Evolutionary conservation across 2,329 filamentous ascomycete genomes (phyloP), one percentile per base, ranked within the genome.

Genomic region (Pestalotiopsis sp.): DNA sequence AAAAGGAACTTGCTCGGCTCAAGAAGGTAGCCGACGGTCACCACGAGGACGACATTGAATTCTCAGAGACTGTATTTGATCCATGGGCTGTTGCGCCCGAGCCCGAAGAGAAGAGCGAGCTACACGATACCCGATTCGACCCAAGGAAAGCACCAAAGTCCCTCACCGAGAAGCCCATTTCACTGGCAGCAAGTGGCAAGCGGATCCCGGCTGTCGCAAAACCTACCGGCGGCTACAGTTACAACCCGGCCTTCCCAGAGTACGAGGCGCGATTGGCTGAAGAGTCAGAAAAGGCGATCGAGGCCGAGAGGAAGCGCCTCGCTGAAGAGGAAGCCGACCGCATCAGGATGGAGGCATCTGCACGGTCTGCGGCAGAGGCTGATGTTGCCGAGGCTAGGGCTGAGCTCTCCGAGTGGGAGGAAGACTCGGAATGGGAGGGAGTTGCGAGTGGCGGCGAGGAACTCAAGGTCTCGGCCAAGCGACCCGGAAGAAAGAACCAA

Each of bases 351-450:
- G 93, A 94, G 75, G 88, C 92, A 20, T 88, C 91, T 0, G 89
- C 88, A 13, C 83, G 84, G 57, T 95, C 92, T 11, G 90, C 91
- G 20, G 93, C 92, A 2, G 88, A 92, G 73, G 91, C 92, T 2
- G 92, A 94, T 64, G 92, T 93, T 17, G 91, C 90, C 0, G 90
- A 93, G 75, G 87, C 88, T 70, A 88, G 87, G 62, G 87, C 87
- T 3, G 86, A 91, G 64, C 76, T 92, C 68, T 91, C 88, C 0
- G 89, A 90, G 78, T 95, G 89, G 85, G 94, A 97, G 69, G 93
- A 95, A 75, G 95, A 97, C 77, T 96, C 93, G 61, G 94, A 93
- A 14, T 98, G 94, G 94, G 95, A 95, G 79, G 93, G 93, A 0
- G 90, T 94, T 72, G 91, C 97, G 82, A 97, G 93, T 77, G 94